Evolutionary conservation across 1,284 basidiomycete genomes (phyloP), one percentile per base, ranked within the genome.

Genomic region (Ustilago nuda): DNA sequence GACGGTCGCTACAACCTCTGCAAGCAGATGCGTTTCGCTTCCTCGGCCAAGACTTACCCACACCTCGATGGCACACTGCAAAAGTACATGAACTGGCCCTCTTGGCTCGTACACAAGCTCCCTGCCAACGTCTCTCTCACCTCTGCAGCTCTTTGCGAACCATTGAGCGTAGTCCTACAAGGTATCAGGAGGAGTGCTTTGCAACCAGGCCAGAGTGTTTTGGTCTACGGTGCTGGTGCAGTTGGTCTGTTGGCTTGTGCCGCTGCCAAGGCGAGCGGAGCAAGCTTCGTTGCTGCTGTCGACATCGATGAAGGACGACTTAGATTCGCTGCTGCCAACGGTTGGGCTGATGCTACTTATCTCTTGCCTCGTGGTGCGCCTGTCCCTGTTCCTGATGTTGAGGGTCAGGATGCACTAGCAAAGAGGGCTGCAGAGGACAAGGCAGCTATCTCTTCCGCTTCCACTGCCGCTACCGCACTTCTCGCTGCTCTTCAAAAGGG

Each of bases 1-100:
- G 88, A 89, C 55, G 93, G 93, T n/a, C 90, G 93, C 45, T 98
- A 98, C 89, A 98, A 98, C 88, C 91, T 98, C 67, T 98, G 95
- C 89, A 91, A 91, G 5, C 77, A 83, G 54, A 81, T 98, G 91
- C 90, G 93, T 71, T 98, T 98, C 87, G 93, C 92, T 82, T 92
- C 90, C 70, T 92, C 91, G 61, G 95, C 95, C 52, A 94, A 95
- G 86, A 94, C 93, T 11, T 93, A 92, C 86, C 95, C 95, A 53
- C 95, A 98, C 85, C 89, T 93, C 30, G 94, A 98, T 82, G 95
- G 95, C 3, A 96, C 94, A 6, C 89, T 98, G 56, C 93, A 94
- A 86, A 90, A 91, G 66, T 89, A 89, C 78, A 93, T 98, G 90
- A 94, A 93, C 87, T 94, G 95, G 87, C 94, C 94, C 2, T 90